A percentile compares a stretch with the other conserved stretches of the same genome.
Conservation (phyloP, 306 rosid genomes). For the Trifolium pratense region DNA sequence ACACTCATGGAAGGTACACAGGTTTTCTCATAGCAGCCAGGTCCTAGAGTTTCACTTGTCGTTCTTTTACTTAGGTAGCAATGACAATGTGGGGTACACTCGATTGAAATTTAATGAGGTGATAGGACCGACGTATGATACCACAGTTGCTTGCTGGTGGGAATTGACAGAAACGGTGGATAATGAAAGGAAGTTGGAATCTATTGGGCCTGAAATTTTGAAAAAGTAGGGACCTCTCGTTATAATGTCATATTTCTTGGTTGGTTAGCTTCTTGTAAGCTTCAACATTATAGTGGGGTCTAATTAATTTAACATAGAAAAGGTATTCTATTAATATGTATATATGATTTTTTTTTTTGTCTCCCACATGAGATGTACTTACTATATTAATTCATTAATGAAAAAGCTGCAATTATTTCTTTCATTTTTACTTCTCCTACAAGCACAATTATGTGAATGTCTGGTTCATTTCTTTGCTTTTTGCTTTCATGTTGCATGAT, state of each 20-base stretch:
- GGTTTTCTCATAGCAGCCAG: not conserved
- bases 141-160: slow-evolving; percentile 29
- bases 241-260: slow-evolving; percentile 40
- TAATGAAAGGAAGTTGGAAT: slow-evolving; percentile 38
- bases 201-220: slow-evolving; percentile 42
- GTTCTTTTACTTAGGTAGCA: not conserved
- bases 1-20: slow-evolving; percentile 4
- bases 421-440: slow-evolving; percentile 1
- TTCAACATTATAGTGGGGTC: slow-evolving; percentile 22
- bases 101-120: slow-evolving; percentile 20
- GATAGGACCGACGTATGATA: slow-evolving; percentile 24
- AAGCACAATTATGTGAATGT: not conserved
- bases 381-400: slow-evolving; percentile 37
- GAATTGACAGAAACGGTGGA: slow-evolving; percentile 2
- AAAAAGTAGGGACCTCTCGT: slow-evolving; percentile 29
- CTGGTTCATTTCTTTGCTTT: slow-evolving; percentile 10
- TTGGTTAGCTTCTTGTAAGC: slow-evolving; percentile 34
- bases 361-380: slow-evolving; percentile 37
- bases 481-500: not conserved
- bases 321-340: slow-evolving; percentile 44
- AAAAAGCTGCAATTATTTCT: slow-evolving; percentile 41
- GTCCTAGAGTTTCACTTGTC: no score
- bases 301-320: slow-evolving; percentile 37
- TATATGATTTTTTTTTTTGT: slow-evolving; percentile 27
- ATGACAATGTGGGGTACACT: slow-evolving; percentile 17